phyloP scores from a whole-genome alignment of 176 grass and related monocot species.

The Oryza rufipogon region DNA sequence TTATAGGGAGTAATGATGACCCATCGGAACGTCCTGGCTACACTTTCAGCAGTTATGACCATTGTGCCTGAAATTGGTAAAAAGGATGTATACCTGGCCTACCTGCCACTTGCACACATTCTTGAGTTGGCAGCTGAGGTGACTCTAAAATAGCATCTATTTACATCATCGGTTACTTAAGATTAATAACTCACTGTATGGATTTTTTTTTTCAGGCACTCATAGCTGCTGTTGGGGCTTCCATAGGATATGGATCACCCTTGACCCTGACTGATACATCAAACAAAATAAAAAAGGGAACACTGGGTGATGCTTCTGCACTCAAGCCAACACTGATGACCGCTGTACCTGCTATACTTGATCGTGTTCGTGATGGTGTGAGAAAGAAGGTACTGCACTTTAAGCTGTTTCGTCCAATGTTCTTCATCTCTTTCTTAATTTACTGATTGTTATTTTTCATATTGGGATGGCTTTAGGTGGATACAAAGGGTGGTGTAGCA shows the following conservation, averaged over 20 bases:
- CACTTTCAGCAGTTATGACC: slow-evolving; percentile 88
- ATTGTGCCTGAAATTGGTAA: slow-evolving; percentile 74
- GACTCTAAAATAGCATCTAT: slow-evolving; percentile 13
- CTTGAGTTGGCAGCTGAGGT: slow-evolving; percentile 95
- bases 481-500: slow-evolving; percentile 74
- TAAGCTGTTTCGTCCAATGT: slow-evolving; percentile 15
- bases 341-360: slow-evolving; percentile 91
- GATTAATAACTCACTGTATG: slow-evolving; percentile 34
- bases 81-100: slow-evolving; percentile 87
- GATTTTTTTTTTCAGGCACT: slow-evolving; percentile 54
- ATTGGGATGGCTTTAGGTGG: slow-evolving; percentile 56
- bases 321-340: slow-evolving; percentile 90
- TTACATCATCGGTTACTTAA: slow-evolving; percentile 34
- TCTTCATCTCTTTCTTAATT: slow-evolving; percentile 14
- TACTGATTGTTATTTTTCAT: slow-evolving; percentile 36
- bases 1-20: slow-evolving; percentile 96
- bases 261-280: slow-evolving; percentile 95
- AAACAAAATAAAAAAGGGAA: slow-evolving; percentile 90
- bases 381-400: slow-evolving; percentile 74
- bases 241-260: slow-evolving; percentile 93
- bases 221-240: slow-evolving; percentile 72
- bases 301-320: slow-evolving; percentile 87
- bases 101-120: slow-evolving; percentile 95
- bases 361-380: slow-evolving; percentile 88
- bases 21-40: slow-evolving; percentile 85